Percentiles rank a stretch among this genome's conserved stretches.
Conservation (phyloP, 192 early-diverging fungal genomes). For the Obelidium mucronatum region DNA sequence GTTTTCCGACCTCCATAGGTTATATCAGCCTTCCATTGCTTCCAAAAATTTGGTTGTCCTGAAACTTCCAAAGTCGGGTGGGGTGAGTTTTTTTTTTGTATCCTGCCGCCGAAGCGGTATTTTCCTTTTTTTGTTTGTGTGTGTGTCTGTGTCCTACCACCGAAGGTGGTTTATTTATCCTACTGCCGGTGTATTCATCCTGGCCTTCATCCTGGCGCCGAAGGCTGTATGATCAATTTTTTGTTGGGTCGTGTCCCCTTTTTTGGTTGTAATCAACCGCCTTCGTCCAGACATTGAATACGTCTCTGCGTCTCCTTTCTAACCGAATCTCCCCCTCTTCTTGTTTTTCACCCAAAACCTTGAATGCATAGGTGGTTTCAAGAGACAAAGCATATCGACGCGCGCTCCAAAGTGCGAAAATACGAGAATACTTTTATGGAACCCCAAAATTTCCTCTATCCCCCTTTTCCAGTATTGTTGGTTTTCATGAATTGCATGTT, state of each 20-base stretch:
- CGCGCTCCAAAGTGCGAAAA: constrained; percentile 73
- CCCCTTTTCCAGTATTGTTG: constrained; percentile 84
- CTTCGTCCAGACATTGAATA: no score
- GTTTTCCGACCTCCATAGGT: constrained; percentile 78
- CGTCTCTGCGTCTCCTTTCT: no score
- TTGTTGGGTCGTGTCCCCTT: no score
- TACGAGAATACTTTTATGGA: constrained; percentile 97
- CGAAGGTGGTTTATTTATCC: not conserved
- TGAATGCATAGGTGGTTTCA: constrained; percentile 88
- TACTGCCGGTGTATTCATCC: no score
- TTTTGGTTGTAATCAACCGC: no score
- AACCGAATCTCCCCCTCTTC: no score
- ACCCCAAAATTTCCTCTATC: constrained; percentile 74
- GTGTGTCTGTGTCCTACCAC: not conserved
- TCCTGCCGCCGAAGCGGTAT: not conserved
- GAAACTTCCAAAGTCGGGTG: constrained; percentile 93
- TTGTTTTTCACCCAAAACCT: no score
- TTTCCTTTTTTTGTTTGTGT: not conserved
- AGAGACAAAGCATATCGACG: constrained; percentile 77
- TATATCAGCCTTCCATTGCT: constrained; percentile 62
- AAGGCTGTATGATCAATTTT: no score
- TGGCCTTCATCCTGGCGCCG: no score
- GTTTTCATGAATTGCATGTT: constrained; percentile 79
- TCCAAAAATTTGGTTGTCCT: constrained; percentile 66
- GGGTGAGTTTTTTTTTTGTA: constrained; percentile 61